phyloP scores from a whole-genome alignment of 176 grass and related monocot genomes.

The Paspalum notatum region DNA sequence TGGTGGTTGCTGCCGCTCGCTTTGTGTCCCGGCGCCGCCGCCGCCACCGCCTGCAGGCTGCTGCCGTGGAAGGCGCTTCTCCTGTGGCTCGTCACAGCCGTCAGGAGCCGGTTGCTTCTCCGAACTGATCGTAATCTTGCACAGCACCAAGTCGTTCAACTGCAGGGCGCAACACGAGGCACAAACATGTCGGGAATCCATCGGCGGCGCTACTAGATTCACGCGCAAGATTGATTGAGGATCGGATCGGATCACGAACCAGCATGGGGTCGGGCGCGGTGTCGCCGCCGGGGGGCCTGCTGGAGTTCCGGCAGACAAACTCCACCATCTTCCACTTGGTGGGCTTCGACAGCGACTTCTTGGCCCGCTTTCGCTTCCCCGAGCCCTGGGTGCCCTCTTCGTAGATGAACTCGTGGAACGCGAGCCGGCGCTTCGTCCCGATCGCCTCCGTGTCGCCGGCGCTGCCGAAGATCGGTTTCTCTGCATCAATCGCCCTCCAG shows the following conservation, averaged over 20 bases:
- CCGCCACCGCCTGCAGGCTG: background rate
- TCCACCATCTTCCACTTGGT: slow-evolving; percentile 35
- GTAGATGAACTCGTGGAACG: background rate
- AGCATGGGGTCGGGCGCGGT: background rate
- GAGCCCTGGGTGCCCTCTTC: background rate
- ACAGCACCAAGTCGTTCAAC: slow-evolving; percentile 15
- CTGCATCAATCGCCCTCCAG: background rate
- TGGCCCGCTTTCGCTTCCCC: background rate
- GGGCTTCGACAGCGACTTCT: background rate
- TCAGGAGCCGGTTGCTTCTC: background rate
- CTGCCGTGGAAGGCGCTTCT: background rate
- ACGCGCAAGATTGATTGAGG: background rate
- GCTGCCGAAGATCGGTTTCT: background rate
- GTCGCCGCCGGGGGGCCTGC: background rate
- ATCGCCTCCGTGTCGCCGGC: background rate
- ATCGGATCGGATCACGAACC: slow-evolving; percentile 3
- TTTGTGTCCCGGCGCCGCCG: background rate
- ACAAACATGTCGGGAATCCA: background rate
- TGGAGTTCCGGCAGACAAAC: slow-evolving; percentile 7
- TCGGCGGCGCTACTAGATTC: background rate
- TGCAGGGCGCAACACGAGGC: background rate
- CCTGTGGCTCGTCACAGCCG: background rate
- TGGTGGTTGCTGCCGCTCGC: background rate
- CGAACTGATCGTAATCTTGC: slow-evolving; percentile 2
- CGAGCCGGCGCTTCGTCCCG: background rate